phyloP scores from a whole-genome alignment of 2,329 filamentous ascomycete genomes.

The Colletotrichum lupini region DNA sequence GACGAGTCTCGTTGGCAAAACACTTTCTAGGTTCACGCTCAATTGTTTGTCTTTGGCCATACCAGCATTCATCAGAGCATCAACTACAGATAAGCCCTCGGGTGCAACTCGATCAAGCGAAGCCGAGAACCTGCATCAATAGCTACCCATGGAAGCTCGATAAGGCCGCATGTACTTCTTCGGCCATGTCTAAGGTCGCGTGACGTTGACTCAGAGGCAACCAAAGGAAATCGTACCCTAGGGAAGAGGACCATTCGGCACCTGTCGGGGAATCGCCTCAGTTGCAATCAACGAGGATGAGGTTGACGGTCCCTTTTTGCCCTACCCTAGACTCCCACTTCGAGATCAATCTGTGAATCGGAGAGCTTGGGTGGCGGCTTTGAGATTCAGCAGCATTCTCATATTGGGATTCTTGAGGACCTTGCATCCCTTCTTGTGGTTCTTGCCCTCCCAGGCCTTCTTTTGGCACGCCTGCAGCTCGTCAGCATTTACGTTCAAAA shows the following conservation, averaged over 20 bases:
- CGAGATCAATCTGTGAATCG: not conserved
- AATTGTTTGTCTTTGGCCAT: not conserved
- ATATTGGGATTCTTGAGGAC: not conserved
- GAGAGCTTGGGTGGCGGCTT: not conserved
- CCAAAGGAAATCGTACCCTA: not conserved
- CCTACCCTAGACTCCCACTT: not conserved
- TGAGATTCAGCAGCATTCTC: not conserved
- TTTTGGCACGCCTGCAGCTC: not conserved
- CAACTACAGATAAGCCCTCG: not conserved
- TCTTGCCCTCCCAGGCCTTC: not conserved
- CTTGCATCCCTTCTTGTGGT: not conserved
- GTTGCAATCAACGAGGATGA: not conserved
- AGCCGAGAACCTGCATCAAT: not conserved
- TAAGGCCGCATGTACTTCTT: not conserved
- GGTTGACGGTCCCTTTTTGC: not conserved
- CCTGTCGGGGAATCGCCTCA: not conserved
- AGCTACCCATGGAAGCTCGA: not conserved
- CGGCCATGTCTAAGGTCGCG: constrained; percentile 2
- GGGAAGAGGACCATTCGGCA: not conserved
- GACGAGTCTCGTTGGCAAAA: not conserved
- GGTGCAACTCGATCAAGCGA: not conserved
- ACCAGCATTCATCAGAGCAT: not conserved
- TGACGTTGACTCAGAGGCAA: not conserved
- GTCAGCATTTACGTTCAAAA: not conserved
- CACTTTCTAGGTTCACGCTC: not conserved